A percentile compares a stretch with the other conserved stretches of the same genome.
Conservation (phyloP, 1,284 basidiomycete species). For the Tylopilus orsonianus region DNA sequence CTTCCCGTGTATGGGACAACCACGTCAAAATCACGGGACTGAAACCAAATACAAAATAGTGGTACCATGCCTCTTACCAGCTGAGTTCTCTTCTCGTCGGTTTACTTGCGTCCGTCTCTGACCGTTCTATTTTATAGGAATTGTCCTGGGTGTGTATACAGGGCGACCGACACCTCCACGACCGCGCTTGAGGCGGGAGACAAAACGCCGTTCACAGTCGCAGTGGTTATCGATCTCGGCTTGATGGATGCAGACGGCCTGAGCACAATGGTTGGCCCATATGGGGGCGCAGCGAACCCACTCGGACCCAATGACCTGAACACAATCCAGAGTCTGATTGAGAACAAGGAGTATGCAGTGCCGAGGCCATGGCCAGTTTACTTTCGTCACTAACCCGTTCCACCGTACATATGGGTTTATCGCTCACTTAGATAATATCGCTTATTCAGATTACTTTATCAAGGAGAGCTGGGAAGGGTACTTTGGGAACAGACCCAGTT, state of each 20-base stretch:
- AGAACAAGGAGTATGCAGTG: slow-evolving; percentile 27
- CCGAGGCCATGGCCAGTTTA: too few relatives aligned
- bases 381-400: neutral
- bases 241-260: slow-evolving; percentile 30
- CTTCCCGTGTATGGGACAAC: slow-evolving; percentile 30
- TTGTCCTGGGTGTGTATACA: slow-evolving; percentile 30
- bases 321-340: slow-evolving; percentile 32
- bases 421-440: slow-evolving; percentile 29
- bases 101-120: neutral
- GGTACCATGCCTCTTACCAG: slow-evolving; percentile 32
- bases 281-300: slow-evolving; percentile 21
- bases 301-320: slow-evolving; percentile 29
- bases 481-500: slow-evolving; percentile 22
- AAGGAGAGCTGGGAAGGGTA: slow-evolving; percentile 32
- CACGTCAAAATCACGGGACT: slow-evolving; percentile 31
- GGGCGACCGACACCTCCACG: slow-evolving; percentile 25
- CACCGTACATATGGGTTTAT: slow-evolving; percentile 28
- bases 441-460: slow-evolving; percentile 33
- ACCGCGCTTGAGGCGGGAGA: slow-evolving; percentile 25
- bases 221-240: slow-evolving; percentile 30
- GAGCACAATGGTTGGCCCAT: slow-evolving; percentile 32
- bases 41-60: slow-evolving; percentile 26
- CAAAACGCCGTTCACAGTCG: slow-evolving; percentile 20
- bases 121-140: slow-evolving; percentile 17
- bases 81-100: slow-evolving; percentile 4